Conservation (phyloP, 257 asterid species). For the Petrea volubilis region DNA sequence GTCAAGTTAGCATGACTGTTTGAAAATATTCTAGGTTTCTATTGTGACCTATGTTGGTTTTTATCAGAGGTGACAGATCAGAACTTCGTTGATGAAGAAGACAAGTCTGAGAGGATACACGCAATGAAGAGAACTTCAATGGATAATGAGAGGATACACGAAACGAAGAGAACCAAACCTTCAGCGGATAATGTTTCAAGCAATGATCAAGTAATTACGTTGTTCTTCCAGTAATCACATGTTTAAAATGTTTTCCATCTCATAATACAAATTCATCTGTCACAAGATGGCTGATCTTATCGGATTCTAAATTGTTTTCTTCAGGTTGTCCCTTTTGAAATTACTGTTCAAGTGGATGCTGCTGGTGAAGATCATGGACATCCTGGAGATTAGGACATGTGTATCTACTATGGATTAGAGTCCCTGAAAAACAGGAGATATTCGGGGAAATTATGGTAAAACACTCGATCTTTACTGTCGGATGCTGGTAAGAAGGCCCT, state of each 20-base stretch:
- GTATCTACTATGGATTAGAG: too few species aligned
- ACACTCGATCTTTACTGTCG: background rate
- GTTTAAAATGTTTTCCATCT: background rate
- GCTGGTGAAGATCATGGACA: slow-evolving; percentile 7
- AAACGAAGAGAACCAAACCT: slow-evolving; percentile 40
- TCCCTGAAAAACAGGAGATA: background rate
- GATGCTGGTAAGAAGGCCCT: background rate
- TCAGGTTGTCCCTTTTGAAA: slow-evolving; percentile 48
- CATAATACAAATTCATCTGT: background rate
- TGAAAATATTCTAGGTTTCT: background rate
- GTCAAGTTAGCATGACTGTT: background rate
- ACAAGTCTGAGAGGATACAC: too few species aligned
- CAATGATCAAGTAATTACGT: slow-evolving; percentile 40
- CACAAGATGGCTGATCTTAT: background rate
- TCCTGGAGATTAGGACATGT: background rate
- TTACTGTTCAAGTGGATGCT: slow-evolving; percentile 21
- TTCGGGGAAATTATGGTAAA: background rate
- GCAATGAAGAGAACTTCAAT: slow-evolving; percentile 39
- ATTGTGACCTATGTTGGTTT: background rate
- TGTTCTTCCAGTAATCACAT: background rate
- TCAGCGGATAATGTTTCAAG: slow-evolving; percentile 16
- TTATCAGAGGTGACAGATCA: slow-evolving; percentile 59
- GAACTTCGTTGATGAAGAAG: slow-evolving; percentile 58
- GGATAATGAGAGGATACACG: slow-evolving; percentile 13
- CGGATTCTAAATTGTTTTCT: background rate